Evolutionary conservation across 2,329 filamentous ascomycete genomes (phyloP).

Genomic region (Exutisphaerella laricina): DNA sequence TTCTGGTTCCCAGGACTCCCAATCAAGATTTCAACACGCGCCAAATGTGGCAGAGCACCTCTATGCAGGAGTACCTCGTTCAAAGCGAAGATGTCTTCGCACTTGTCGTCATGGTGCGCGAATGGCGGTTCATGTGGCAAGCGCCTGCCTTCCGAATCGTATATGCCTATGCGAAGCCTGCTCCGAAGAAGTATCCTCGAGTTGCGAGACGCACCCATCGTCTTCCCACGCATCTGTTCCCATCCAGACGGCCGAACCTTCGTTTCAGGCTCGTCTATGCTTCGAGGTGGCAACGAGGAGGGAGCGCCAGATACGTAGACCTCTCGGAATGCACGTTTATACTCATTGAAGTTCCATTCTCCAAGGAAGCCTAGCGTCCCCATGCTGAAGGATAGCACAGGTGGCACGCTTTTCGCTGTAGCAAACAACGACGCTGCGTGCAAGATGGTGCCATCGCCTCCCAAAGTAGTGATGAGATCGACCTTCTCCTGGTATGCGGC

Average conservation of each 20-base stretch:
- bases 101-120: slow-evolving; percentile 28
- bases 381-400: slow-evolving; percentile 93
- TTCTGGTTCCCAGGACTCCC: slow-evolving; percentile 56
- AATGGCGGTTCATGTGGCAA: slow-evolving; percentile 33
- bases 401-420: slow-evolving; percentile 73
- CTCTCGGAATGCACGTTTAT: slow-evolving; percentile 86
- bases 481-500: slow-evolving; percentile 67
- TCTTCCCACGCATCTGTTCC: slow-evolving; percentile 71
- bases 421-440: slow-evolving; percentile 84
- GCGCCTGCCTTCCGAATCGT: slow-evolving; percentile 59
- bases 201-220: slow-evolving; percentile 66
- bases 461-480: slow-evolving; percentile 83
- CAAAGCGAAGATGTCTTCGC: slow-evolving; percentile 62
- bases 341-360: slow-evolving; percentile 92
- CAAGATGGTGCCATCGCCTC: slow-evolving; percentile 87
- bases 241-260: slow-evolving; percentile 46
- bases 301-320: slow-evolving; percentile 76
- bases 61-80: slow-evolving; percentile 95
- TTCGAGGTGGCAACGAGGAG: slow-evolving; percentile 16
- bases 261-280: slow-evolving; percentile 20
- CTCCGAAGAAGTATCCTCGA: slow-evolving; percentile 83
- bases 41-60: slow-evolving; percentile 81
- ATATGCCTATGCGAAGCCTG: slow-evolving; percentile 79
- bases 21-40: slow-evolving; percentile 85
- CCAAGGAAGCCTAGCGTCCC: slow-evolving; percentile 90